Percentiles rank a stretch among this genome's conserved stretches.
phyloP scores from a whole-genome alignment of 768 basidiomycete genomes.

The Pisolithus tinctorius region DNA sequence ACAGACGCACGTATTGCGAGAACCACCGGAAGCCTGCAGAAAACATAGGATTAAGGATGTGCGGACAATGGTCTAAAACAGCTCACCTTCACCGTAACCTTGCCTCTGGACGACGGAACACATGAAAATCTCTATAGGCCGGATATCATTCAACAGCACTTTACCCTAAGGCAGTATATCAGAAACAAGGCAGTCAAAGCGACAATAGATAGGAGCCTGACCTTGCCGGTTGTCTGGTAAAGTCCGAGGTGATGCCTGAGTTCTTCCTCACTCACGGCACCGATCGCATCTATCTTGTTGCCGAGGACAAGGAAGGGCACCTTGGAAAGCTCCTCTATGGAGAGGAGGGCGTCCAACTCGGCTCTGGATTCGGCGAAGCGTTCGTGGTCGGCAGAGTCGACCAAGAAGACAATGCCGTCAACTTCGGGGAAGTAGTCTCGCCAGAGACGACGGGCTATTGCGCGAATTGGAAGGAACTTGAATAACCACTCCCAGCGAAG shows the following conservation, averaged over 20 bases:
- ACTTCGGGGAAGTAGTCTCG: constrained; percentile 99
- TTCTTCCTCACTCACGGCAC: constrained; percentile 97
- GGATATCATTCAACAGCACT: constrained; percentile 91
- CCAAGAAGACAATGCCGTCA: constrained; percentile 96
- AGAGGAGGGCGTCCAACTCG: constrained; percentile 91
- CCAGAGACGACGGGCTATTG: constrained; percentile 91
- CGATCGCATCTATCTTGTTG: constrained; percentile 99
- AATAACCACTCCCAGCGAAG: constrained; percentile 1
- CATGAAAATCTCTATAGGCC: constrained; percentile 99
- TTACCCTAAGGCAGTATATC: constrained; percentile 61
- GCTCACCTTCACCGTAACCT: constrained; percentile 89
- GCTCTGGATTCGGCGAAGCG: constrained; percentile 95
- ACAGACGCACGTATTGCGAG: constrained; percentile 82
- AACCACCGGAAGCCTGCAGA: constrained; percentile 84
- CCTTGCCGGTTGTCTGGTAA: constrained; percentile 99
- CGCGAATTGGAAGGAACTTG: not conserved
- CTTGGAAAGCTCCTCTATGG: constrained; percentile 90
- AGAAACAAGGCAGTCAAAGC: constrained; percentile 3
- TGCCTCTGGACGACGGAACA: constrained; percentile 99
- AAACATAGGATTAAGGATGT: constrained; percentile 2
- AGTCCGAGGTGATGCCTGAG: constrained; percentile 90
- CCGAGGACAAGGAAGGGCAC: constrained; percentile 98
- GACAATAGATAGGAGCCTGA: constrained; percentile 24
- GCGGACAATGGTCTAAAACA: constrained; percentile 1
- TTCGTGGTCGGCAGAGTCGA: constrained; percentile 95